A percentile compares a stretch with the other conserved stretches of the same genome.
Evolutionary conservation across 306 rosid genomes (phyloP).

Genomic region (Prunus padus): DNA sequence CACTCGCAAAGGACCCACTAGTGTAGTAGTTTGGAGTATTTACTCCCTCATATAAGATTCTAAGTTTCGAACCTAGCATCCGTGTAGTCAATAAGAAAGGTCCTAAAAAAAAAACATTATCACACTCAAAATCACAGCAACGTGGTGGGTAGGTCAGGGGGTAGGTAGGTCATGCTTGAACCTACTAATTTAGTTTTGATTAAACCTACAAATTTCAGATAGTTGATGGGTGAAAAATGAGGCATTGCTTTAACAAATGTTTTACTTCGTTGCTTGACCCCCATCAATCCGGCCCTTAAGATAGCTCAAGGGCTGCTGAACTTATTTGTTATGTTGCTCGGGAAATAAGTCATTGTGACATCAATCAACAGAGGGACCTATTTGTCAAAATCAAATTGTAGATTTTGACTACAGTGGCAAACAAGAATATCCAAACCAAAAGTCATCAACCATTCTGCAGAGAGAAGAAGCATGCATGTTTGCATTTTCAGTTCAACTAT

Average conservation of each 20-base stretch:
- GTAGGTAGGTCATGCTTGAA: too few species aligned
- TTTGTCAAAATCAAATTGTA: neutral
- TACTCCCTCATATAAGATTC: too few species aligned
- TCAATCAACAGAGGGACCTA: neutral
- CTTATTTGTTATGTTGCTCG: neutral
- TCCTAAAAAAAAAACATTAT: neutral
- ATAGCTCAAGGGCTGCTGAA: constrained; percentile 12
- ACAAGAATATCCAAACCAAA: constrained; percentile 10
- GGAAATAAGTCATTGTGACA: neutral
- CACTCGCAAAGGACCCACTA: too few species aligned
- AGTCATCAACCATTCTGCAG: neutral
- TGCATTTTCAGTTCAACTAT: constrained; percentile 1
- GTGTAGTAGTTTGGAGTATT: too few species aligned
- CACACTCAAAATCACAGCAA: neutral
- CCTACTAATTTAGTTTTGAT: too few species aligned
- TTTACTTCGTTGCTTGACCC: neutral
- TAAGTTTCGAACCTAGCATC: too few species aligned
- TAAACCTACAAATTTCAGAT: too few species aligned
- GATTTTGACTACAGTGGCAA: neutral
- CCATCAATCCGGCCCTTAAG: constrained; percentile 10
- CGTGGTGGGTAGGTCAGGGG: neutral
- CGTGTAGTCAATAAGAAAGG: too few species aligned
- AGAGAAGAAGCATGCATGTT: neutral
- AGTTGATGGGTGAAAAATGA: neutral
- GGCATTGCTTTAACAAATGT: neutral